Evolutionary conservation across 805 yeast species (phyloP), one percentile per base, ranked within the genome.

Genomic region (Maudiozyma barnettii): DNA sequence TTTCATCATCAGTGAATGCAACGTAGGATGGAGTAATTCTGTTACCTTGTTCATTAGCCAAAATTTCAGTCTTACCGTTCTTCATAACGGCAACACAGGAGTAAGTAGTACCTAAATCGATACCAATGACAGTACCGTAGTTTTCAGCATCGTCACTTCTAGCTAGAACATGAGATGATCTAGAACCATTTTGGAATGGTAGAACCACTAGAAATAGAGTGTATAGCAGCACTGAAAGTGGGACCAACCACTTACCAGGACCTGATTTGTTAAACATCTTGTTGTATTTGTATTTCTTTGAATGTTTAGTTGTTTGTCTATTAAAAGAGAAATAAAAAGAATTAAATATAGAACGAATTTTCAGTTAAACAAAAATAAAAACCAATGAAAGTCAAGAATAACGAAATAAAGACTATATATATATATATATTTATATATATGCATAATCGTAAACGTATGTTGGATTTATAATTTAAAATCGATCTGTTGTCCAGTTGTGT

Each of bases 61-160:
- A 75, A 59, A 89, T 89, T 65, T 89, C 97, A 45, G 91, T 95
- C 63, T 89, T 77, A 61, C 90, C 95, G 58, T 81, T 79, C 61
- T 77, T 78, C 84, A 80, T 79, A 43, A 79, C 88, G 57, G 96
- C 97, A 48, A 90, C 97, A 81, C 97, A 90, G 1, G 96, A 89
- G 73, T 90, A 90, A 2, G 97, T 90, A 51, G 97, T 90, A 68
- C 99, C 99, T 72, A 91, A 78, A 75, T 91, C 98, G 64, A 91
- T 91, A 72, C 98, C 95, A 57, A 86, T 85, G 43, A 84, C 91
- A 49, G 76, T 77, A 49, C 83, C 83, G 51, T 78, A 78, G 53
- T 64, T 69, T 41, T 76, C 78, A 5, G 65, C 64, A 18, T 69
- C 72, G 23, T 58, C 68, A n/a, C 66, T 68, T 48, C 67, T 67